Evolutionary conservation across 371 early-diverging fungal genomes (phyloP), one percentile per base, ranked within the genome.

Genomic region (Mucor saturninus): DNA sequence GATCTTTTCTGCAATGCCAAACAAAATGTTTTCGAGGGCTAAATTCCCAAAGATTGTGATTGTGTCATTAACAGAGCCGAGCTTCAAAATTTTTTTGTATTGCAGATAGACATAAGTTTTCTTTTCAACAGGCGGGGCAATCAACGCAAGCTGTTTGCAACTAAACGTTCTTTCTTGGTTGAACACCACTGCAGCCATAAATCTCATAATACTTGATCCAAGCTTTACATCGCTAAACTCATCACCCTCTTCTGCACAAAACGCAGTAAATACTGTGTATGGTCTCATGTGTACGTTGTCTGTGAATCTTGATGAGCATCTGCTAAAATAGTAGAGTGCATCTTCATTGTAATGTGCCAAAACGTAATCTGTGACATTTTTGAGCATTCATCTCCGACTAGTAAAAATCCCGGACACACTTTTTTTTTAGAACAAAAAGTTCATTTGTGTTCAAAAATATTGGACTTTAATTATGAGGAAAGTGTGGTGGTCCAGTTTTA

Each of bases 241-340:
- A 31, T 56, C 45, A 45, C 56, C 56, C 54, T 38, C 54, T 45
- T 56, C 56, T 56, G 56, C 56, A 43, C 43, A 56, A 45, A 56
- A 56, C 32, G 56, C 56, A 56, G 46, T 56, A 56, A 56, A 56
- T 42, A 10, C 15, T n/a, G 56, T 56, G 28, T 56, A 56, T 46
- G 56, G 56, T 45, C 56, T 56, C 56, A 43, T 56, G 45, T 45
- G 46, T 46, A 43, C 13, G 56, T 56, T 56, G 45, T 56, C 29
- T 56, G 56, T 45, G 45, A 56, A 56, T 56, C 56, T 56, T 56
- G 56, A 56, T 56, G 46, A 56, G 56, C 31, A 56, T 45, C 56
- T 56, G 46, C 56, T 56, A 29, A 56, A 46, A 46, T 43, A 56
- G 56, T 45, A 45, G 30, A 45, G 43, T 56, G 32, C 35, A n/a